Conservation (phyloP, 208 protist species). For the Crithidia sp. region DNA sequence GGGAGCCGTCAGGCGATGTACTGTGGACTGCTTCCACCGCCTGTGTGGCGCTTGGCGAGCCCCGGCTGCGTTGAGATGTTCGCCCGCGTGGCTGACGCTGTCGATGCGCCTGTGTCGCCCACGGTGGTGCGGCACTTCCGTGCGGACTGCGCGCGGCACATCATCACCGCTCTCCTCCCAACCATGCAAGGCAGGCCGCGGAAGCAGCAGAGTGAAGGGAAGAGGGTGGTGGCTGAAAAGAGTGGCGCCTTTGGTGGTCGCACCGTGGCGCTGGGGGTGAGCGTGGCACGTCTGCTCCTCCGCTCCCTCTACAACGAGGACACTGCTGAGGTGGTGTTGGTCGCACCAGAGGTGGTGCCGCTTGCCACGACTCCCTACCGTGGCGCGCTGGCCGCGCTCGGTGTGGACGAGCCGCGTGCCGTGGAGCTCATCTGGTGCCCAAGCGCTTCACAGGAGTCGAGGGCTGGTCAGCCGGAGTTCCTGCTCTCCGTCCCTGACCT, state of each 20-base stretch:
- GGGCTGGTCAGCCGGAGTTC: neutral
- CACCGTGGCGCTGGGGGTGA: slow-evolving; percentile 13
- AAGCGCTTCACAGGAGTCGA: too few species aligned
- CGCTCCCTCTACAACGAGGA: slow-evolving; percentile 20
- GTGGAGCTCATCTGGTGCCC: slow-evolving; percentile 25
- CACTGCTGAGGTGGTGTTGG: slow-evolving; percentile 27
- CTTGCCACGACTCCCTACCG: slow-evolving; percentile 20
- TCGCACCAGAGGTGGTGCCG: slow-evolving; percentile 25
- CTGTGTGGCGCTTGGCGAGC: slow-evolving; percentile 1
- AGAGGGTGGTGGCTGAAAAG: neutral
- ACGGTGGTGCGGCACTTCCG: slow-evolving; percentile 5
- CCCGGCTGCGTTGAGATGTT: slow-evolving; percentile 1
- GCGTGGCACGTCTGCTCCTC: slow-evolving; percentile 26
- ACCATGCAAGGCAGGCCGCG: neutral
- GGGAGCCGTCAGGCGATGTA: neutral
- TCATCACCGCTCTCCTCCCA: slow-evolving; percentile 4
- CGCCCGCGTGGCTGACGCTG: neutral
- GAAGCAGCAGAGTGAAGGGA: neutral
- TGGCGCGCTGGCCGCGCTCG: slow-evolving; percentile 11
- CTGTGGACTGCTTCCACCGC: neutral
- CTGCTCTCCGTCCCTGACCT: slow-evolving; percentile 28
- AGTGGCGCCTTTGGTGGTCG: slow-evolving; percentile 11
- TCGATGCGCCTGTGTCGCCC: neutral
- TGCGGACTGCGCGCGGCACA: slow-evolving; percentile 16
- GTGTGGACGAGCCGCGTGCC: slow-evolving; percentile 20